phyloP scores from a whole-genome alignment of 192 early-diverging fungal genomes.

The Neocallimastix lanati region DNA sequence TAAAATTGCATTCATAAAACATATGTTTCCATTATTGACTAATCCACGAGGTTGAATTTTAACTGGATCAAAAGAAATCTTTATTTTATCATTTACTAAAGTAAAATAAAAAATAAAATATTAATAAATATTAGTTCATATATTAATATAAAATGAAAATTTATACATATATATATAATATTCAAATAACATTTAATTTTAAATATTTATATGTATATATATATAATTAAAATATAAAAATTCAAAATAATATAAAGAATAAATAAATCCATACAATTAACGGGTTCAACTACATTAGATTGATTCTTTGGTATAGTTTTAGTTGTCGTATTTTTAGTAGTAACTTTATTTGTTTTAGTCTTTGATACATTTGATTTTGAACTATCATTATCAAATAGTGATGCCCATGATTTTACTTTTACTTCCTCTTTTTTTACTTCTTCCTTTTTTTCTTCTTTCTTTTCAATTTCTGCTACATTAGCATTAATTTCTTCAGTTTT shows the following conservation, averaged over 20 bases:
- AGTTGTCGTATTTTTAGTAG: background rate
- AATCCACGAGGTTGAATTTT: constrained; percentile 71
- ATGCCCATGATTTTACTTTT: constrained; percentile 23
- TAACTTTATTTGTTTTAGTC: background rate
- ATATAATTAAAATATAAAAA: too few relatives aligned
- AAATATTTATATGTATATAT: too few relatives aligned
- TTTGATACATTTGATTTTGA: background rate
- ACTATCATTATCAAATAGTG: too few relatives aligned
- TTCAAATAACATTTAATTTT: too few relatives aligned
- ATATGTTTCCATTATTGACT: constrained; percentile 92
- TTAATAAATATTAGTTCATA: too few relatives aligned
- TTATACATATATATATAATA: too few relatives aligned
- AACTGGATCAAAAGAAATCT: constrained; percentile 10
- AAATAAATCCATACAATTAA: too few relatives aligned
- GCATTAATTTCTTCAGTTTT: background rate
- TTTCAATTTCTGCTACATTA: constrained; percentile 1
- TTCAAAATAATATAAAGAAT: too few relatives aligned
- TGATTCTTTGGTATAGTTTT: background rate
- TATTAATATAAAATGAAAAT: too few relatives aligned
- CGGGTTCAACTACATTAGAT: background rate
- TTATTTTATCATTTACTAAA: constrained; percentile 3
- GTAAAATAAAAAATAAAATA: too few relatives aligned
- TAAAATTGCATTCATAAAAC: constrained; percentile 93
- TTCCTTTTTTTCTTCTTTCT: constrained; percentile 20
- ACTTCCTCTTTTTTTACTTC: constrained; percentile 3